These are phyloP conservation scores for Acacia confusa DNA, from an alignment of 306 rosid species.

Conservation along the genomic window DNA sequence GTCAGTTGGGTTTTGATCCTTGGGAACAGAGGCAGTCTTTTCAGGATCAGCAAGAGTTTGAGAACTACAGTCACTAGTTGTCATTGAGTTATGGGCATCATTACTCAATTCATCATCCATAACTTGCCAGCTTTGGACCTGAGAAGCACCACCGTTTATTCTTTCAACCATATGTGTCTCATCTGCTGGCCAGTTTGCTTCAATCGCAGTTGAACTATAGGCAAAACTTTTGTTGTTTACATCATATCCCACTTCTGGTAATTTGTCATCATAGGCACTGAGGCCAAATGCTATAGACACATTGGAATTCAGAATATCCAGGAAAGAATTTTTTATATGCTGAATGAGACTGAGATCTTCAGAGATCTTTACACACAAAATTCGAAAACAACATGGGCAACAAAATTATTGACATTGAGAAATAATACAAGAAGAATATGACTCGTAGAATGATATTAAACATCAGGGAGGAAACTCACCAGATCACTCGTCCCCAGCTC, in stretches of 20 bases:
- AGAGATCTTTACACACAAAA: constrained; percentile 47
- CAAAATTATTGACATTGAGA: neutral
- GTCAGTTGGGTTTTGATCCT: constrained; percentile 32
- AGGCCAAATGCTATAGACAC: constrained; percentile 41
- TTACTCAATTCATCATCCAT: constrained; percentile 73
- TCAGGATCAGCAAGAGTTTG: constrained; percentile 61
- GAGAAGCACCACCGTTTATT: constrained; percentile 52
- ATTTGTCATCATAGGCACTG: constrained; percentile 40
- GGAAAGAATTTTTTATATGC: constrained; percentile 50
- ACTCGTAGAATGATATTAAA: neutral
- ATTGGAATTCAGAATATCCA: constrained; percentile 43
- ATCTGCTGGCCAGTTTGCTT: constrained; percentile 43
- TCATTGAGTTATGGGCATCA: constrained; percentile 61
- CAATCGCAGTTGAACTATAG: constrained; percentile 52
- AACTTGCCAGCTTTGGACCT: constrained; percentile 74
- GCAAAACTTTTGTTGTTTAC: constrained; percentile 54
- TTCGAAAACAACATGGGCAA: neutral
- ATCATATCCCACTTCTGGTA: constrained; percentile 34
- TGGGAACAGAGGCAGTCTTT: constrained; percentile 39
- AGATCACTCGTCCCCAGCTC: constrained; percentile 72
- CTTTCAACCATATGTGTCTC: constrained; percentile 52
- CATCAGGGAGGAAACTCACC: constrained; percentile 37
- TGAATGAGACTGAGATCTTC: constrained; percentile 71
- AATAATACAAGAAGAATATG: neutral
- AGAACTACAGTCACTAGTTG: constrained; percentile 82